Base-by-base conservation (phyloP, 352 stramenopile species). In the Globisporangium alternatum region DNA sequence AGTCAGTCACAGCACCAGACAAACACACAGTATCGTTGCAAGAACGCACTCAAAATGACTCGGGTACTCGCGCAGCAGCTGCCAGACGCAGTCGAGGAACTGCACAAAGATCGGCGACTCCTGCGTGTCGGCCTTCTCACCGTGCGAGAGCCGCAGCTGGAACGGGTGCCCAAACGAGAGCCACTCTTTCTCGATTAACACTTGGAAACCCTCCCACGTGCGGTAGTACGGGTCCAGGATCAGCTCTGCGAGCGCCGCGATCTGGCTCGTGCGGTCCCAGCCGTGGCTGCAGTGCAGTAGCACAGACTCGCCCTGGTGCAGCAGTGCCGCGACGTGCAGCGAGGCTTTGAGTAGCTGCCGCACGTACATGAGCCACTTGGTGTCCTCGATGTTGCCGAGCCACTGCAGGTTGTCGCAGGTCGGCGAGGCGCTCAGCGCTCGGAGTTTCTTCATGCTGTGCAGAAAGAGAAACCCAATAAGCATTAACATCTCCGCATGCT, bases 281-380 rank as follows among this genome's bases (percentile, higher is more conserved):
- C 88, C 88, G 56, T 96, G 81, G 49, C 83, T 93, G 57, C 88
- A 96, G 43, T 96, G 88, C 22, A 96, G 59, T 2, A 96, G 64
- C 5, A 93, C 83, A 0, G 87, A 94, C 37, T 84, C 77, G 21
- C 91, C 86, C 6, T 93, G 88, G 61, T 97, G 92, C 9, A 99
- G 78, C 57, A 98, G 77, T 43, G 91, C 82, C 9, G 96, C 96
- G 6, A 98, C 86, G 57, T 97, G 89, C 70, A 96, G 88, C 25
- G 92, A 84, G 10, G 96, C 82, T 52, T 95, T 95, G 19, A 99
- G 78, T 62, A 99, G 88, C 39, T 94, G 80, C 17, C 97, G 95
- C 56, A 99, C 86, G 64, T 99, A 97, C 41, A 90, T 76, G 35
- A 99, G 81, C 98, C 98, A 99, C 70, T 97, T 98, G 19, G 96